Evolutionary conservation across 495 filamentous ascomycete genomes (phyloP).

Genomic region (Aspergillus ostianus): DNA sequence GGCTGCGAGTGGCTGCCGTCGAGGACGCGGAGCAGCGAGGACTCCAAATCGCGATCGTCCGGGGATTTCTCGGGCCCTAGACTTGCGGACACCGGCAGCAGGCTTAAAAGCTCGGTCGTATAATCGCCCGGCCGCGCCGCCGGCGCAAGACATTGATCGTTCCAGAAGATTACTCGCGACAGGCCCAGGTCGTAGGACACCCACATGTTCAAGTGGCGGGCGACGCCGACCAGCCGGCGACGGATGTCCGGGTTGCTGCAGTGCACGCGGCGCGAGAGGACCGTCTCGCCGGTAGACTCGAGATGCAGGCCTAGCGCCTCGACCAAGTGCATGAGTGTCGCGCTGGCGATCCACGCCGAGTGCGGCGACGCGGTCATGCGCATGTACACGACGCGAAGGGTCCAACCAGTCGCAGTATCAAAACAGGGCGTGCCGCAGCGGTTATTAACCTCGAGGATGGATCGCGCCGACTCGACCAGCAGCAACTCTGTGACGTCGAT

Average conservation of each 20-base stretch:
- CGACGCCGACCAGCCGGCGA: constrained; percentile 40
- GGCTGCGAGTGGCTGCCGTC: constrained; percentile 32
- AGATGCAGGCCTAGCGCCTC: constrained; percentile 50
- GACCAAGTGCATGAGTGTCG: constrained; percentile 49
- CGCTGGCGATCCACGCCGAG: constrained; percentile 49
- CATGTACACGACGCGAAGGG: constrained; percentile 45
- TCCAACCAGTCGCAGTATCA: constrained; percentile 43
- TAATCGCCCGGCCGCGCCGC: constrained; percentile 27
- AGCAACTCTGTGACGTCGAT: constrained; percentile 31
- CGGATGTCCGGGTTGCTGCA: constrained; percentile 32
- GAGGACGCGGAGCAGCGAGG: constrained; percentile 22
- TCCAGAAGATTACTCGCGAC: constrained; percentile 37
- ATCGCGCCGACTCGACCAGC: constrained; percentile 36
- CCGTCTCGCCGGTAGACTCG: constrained; percentile 20
- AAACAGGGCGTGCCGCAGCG: constrained; percentile 23
- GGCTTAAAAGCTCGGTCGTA: constrained; percentile 36
- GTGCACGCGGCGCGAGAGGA: constrained; percentile 15
- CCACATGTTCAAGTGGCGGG: constrained; percentile 46
- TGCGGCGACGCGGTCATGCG: constrained; percentile 48
- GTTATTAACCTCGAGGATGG: constrained; percentile 32
- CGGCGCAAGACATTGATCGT: constrained; percentile 23
- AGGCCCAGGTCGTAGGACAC: constrained; percentile 51
- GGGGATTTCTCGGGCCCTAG: constrained; percentile 33
- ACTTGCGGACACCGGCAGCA: constrained; percentile 36
- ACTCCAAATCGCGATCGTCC: constrained; percentile 30